Evolutionary conservation across 129 eudicot genomes (phyloP), one percentile per base, ranked within the genome.

Genomic region (Sambucus nigra): DNA sequence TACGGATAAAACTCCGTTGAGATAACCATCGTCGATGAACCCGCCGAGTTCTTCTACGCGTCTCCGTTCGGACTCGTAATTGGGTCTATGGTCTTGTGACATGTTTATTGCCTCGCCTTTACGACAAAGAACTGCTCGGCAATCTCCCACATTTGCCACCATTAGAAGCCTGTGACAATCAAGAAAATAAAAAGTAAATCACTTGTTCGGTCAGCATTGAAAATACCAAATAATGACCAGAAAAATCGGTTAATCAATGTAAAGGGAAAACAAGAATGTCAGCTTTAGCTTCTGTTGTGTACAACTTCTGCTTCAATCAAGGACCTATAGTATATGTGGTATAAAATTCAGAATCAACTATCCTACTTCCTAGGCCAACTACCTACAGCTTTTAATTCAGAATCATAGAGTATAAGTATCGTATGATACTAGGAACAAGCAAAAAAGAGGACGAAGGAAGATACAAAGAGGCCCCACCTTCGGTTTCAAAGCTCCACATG

Each of bases 81-180:
- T 75, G 20, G 94, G 94, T 40, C 81, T 58, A 65, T 83, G 87
- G 61, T 83, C 94, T 63, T 73, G 73, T 17, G 87, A 83, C 94
- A 83, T 79, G 25, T 75, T 66, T 29, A 83, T 76, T 20, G 94
- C 83, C 61, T 73, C 71, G 0, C 94, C 94, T 62, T 79, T 79
- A 52, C 94, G 69, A 70, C 81, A 62, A 0, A 83, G 74, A 20
- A 83, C 94, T 15, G 87, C 94, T 52, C 94, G 63, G 42, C 94
- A 79, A 59, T 83, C 94, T 51, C 87, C 94, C 0, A 65, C 94
- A 61, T 83, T 83, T 0, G 87, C 94, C 66, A 79, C 87, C 81
- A 83, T 76, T 24, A 79, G 67, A 35, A 60, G 79, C 80, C 94
- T 83, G 71, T 47, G 58, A 59, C 25, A 25, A 47, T 16, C 25